These are phyloP conservation scores for Pleoardoris graminearum DNA, from an alignment of 2,329 filamentous ascomycete genomes.

Conservation along the genomic window DNA sequence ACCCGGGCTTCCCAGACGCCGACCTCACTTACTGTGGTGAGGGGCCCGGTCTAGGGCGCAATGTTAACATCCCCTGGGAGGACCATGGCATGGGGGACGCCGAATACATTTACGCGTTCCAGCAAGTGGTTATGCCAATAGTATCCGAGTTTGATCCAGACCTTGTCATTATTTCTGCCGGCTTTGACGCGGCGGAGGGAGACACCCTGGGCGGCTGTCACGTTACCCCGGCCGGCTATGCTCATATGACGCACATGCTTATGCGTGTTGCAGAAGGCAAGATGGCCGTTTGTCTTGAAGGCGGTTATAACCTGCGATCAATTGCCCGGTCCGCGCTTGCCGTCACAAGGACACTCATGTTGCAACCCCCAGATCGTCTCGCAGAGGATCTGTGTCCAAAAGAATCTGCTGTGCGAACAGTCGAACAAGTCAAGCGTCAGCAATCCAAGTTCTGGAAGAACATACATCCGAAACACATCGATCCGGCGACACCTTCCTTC, in stretches of 20 bases:
- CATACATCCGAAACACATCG: slow-evolving; percentile 68
- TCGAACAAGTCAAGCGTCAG: slow-evolving; percentile 60
- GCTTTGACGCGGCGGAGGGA: slow-evolving; percentile 92
- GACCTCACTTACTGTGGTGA: slow-evolving; percentile 63
- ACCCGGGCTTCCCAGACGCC: slow-evolving; percentile 67
- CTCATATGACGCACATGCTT: slow-evolving; percentile 99
- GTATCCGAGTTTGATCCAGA: slow-evolving; percentile 92
- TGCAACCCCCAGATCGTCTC: slow-evolving; percentile 76
- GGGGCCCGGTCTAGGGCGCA: slow-evolving; percentile 62
- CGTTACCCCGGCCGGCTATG: slow-evolving; percentile 87
- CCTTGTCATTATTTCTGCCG: slow-evolving; percentile 90
- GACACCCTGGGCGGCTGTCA: slow-evolving; percentile 92
- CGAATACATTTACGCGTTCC: slow-evolving; percentile 95
- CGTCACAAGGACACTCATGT: slow-evolving; percentile 91
- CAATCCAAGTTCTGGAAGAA: slow-evolving; percentile 81
- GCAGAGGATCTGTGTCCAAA: slow-evolving; percentile 52
- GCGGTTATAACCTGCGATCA: slow-evolving; percentile 90
- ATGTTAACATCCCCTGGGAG: slow-evolving; percentile 72
- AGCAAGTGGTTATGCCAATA: slow-evolving; percentile 95
- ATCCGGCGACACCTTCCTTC: slow-evolving; percentile 33
- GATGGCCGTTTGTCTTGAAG: slow-evolving; percentile 89
- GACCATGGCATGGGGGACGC: slow-evolving; percentile 84
- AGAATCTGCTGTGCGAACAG: slow-evolving; percentile 56
- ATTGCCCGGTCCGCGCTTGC: slow-evolving; percentile 92
- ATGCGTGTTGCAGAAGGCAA: slow-evolving; percentile 92